Evolutionary conservation across 371 early-diverging fungal genomes (phyloP).

Genomic region (Rhizomucor miehei): DNA sequence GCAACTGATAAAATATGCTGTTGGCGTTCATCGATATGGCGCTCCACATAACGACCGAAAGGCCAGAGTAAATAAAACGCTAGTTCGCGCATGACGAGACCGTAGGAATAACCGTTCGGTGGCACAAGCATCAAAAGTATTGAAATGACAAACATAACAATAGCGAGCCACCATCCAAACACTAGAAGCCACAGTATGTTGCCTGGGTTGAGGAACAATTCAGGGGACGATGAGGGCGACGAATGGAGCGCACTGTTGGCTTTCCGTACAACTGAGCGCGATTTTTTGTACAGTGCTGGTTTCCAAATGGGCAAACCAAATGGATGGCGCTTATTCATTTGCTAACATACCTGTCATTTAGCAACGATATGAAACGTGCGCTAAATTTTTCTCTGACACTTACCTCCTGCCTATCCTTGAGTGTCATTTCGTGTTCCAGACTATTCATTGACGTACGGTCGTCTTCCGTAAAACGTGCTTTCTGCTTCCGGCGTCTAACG

Average conservation of each 20-base stretch:
- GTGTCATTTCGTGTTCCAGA: conserved; percentile 53
- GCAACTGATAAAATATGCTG: neutral
- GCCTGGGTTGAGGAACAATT: conserved; percentile 74
- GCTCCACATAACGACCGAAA: conserved; percentile 89
- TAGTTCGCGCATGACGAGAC: conserved; percentile 61
- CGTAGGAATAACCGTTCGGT: conserved; percentile 56
- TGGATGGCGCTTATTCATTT: conserved; percentile 85
- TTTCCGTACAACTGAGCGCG: conserved; percentile 78
- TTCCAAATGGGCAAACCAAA: conserved; percentile 97
- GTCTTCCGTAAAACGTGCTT: conserved; percentile 5
- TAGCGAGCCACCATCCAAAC: conserved; percentile 91
- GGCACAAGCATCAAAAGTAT: conserved; percentile 48
- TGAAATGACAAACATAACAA: conserved; percentile 61
- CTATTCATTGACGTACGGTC: conserved; percentile 27
- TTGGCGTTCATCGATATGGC: conserved; percentile 10
- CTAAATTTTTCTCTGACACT: conserved; percentile 2
- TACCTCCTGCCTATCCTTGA: conserved; percentile 70
- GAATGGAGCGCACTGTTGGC: conserved; percentile 86
- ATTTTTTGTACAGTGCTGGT: conserved; percentile 95
- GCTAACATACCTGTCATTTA: conserved; percentile 31
- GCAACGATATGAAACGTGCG: too few species aligned
- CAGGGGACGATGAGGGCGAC: conserved; percentile 62
- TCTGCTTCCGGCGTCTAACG: conserved; percentile 2
- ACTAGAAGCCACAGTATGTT: conserved; percentile 86
- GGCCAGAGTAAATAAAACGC: conserved; percentile 90